Evolutionary conservation across 148 eudicot species (phyloP), one percentile per base, ranked within the genome.

Genomic region (Cornus suecica): DNA sequence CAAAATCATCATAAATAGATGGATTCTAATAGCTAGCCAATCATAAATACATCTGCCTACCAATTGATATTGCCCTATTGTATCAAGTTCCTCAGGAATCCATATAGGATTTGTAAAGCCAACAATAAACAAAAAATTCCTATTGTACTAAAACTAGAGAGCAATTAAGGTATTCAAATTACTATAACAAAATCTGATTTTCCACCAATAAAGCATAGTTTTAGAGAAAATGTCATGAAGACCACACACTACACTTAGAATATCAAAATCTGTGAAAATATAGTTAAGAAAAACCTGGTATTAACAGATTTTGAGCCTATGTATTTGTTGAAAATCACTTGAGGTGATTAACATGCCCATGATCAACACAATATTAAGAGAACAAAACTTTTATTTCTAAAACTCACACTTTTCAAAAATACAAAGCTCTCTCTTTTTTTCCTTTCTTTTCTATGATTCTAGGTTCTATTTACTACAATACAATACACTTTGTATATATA

Each of bases 261-360:
- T 8, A 68, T 27, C 42, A 31, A 41, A 45, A 23, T 22, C n/a
- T 11, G 23, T 34, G 32, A 67, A 20, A 5, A 28, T 28, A 28
- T n/a, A 65, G 45, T 45, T 26, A 9, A 69, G 27, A 77, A 61
- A 70, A 95, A 97, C 97, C 92, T 88, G 88, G 97, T 82, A 95
- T 91, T 52, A 97, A 90, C 78, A 95, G 90, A 83, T 95, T 95
- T 76, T 95, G 99, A 76, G 99, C 99, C 85, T 92, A 81, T 74
- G 99, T n/a, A n/a, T n/a, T n/a, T n/a, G n/a, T n/a, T n/a, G n/a
- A n/a, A n/a, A n/a, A n/a, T n/a, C n/a, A n/a, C n/a, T n/a, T n/a
- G n/a, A n/a, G n/a, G n/a, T n/a, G n/a, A n/a, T n/a, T n/a, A n/a
- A n/a, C n/a, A n/a, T n/a, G n/a, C n/a, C n/a, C n/a, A n/a, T n/a